Base-by-base conservation (phyloP, 441 rosid genomes). In the Pelargonium australe region DNA sequence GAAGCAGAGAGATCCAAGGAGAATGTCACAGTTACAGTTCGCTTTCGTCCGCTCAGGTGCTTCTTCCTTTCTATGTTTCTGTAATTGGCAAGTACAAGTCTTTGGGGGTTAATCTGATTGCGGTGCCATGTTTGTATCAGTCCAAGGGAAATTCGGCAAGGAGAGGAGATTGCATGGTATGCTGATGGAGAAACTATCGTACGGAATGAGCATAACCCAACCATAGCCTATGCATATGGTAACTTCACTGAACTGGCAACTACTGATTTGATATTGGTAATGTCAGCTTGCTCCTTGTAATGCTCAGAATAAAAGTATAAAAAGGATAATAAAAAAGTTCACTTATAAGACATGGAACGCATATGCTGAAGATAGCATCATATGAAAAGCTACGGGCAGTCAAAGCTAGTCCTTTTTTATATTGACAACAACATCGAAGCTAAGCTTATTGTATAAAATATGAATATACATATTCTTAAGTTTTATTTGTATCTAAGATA, bases 111-210 rank as follows among this genome's bases (percentile, higher is more conserved):
- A 64, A 60, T 70, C 72, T 83, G 68, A 72, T 58, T 68, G 53
- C 65, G 12, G 20, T 69, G 37, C 73, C 55, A 47, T 80, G 63
- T 49, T 70, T 77, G 70, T 66, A 43, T 70, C 73, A 95, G 99
- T 82, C 99, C 95, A 16, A 84, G 97, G 81, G 99, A 95, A 83
- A 92, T 92, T 77, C 96, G 98, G 62, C 95, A 80, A 70, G 99
- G 99, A 13, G 99, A 92, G 82, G 99, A 92, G 87, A 86, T 95
- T 82, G 94, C 99, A 14, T 95, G 99, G 99, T 95, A 95, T 71
- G 98, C 99, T 0, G 99, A 95, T 71, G 99, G 99, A 65, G 98
- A 95, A 84, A 92, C 98, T 49, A 85, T 95, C 57, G 85, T 95
- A 53, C 84, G 98, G 65, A 92, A 83, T 64, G 99, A 95, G 77